Base-by-base conservation (phyloP, 1,284 basidiomycete species). In the Apiotrichum montevideense region DNA sequence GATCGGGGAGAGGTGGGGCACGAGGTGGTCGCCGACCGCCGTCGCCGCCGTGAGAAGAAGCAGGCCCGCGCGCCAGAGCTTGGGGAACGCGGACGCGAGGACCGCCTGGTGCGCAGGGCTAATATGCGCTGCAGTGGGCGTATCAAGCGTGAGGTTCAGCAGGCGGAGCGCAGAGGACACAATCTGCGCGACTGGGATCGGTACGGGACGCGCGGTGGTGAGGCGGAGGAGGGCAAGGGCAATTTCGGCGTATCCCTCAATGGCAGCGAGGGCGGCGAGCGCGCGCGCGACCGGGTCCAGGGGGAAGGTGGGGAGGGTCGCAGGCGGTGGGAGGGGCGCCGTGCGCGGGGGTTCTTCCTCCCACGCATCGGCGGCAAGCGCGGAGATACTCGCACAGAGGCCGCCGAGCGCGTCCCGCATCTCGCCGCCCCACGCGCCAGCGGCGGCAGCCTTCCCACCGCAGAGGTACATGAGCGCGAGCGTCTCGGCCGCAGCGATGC, bases 161-260 rank as follows among this genome's bases (percentile, higher is more conserved):
- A 77, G 72, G 46, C 71, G 66, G 6, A 77, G 59, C 5, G 71
- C 70, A 4, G 78, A 61, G 0, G 68, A 58, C 7, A 78, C 68
- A 10, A 80, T 59, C 49, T 69, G 66, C 6, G 88, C 88, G 11
- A 90, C 68, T 0, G 91, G 88, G 2, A 94, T 69, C 46, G 83
- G 80, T 1, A 94, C 85, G 7, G 88, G 83, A 14, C 89, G 83
- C 44, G 80, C 75, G 2, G 81, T 83, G 0, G 81, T 76, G 11
- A 83, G 79, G 49, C 87, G 88, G 29, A 55, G 45, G 1, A 74
- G 55, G 4, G 68, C 66, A 1, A 69, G 54, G 3, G 66, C 59
- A 9, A 64, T 55, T 46, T 71, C 70, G 0, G 62, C 52, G 48
- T 65, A 69, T 1, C 72, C 71, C 47, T 72, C 70, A 0, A 71